A percentile compares a stretch with the other conserved stretches of the same genome.
phyloP scores from a whole-genome alignment of 768 basidiomycete genomes.

The Sarcodon aspratus region DNA sequence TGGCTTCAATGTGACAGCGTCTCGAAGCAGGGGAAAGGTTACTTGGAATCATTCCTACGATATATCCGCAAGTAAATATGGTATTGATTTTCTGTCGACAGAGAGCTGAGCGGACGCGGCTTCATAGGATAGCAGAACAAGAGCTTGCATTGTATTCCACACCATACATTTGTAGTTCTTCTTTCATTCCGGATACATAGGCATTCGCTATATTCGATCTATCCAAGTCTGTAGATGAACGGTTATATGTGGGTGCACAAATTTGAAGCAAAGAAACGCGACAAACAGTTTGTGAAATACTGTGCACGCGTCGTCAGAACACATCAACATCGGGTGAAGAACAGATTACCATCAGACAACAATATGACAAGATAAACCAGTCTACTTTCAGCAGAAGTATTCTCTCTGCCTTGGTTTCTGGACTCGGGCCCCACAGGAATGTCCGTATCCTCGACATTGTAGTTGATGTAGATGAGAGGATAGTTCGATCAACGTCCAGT shows the following conservation, averaged over 20 bases:
- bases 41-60: conserved; percentile 68
- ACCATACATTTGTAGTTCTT: conserved; percentile 55
- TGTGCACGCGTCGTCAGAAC: conserved; percentile 9
- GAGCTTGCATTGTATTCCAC: conserved; percentile 45
- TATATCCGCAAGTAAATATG: conserved; percentile 66
- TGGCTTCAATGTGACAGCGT: not conserved
- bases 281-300: conserved; percentile 60
- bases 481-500: too few species aligned
- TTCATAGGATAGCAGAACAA: not conserved
- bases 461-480: too few species aligned
- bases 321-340: not conserved
- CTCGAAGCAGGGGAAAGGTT: conserved; percentile 3
- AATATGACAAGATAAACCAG: conserved; percentile 60
- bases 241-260: not conserved
- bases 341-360: conserved; percentile 45
- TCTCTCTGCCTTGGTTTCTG: conserved; percentile 31
- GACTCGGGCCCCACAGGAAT: conserved; percentile 26
- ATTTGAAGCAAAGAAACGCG: not conserved
- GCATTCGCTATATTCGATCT: conserved; percentile 62
- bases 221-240: conserved; percentile 39
- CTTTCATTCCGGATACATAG: conserved; percentile 72
- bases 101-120: not conserved
- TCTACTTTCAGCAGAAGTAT: conserved; percentile 47
- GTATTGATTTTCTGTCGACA: conserved; percentile 46
- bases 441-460: conserved; percentile 9